phyloP scores from a whole-genome alignment of 192 early-diverging fungal species.

The Piromyces finnis region DNA sequence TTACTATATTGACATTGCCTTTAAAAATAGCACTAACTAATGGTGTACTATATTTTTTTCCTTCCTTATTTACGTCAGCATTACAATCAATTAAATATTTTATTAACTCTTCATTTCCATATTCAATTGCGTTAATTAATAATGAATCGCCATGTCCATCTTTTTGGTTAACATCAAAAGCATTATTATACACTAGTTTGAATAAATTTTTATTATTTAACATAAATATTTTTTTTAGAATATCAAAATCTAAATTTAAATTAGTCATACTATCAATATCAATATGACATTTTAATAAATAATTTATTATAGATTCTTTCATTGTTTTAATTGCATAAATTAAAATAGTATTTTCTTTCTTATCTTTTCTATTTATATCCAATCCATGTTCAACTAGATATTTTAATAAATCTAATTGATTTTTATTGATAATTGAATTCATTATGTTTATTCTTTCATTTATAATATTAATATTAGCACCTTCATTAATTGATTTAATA shows the following conservation, averaged over 20 bases:
- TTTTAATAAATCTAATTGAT: not conserved
- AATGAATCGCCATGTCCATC: not conserved
- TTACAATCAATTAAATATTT: not conserved
- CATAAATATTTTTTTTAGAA: not conserved
- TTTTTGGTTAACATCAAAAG: not conserved
- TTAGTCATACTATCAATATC: not conserved
- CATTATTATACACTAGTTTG: not conserved
- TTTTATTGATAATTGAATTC: not conserved
- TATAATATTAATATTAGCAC: not conserved
- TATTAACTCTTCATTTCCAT: not conserved
- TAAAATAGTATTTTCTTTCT: not conserved
- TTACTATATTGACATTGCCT: not conserved
- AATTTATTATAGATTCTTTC: not conserved
- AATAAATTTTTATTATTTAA: not conserved
- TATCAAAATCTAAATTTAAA: not conserved
- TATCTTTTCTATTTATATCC: not conserved
- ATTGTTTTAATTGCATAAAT: not conserved
- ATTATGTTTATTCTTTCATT: not conserved
- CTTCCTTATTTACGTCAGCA: too few species aligned
- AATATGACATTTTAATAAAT: not conserved
- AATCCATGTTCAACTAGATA: not conserved
- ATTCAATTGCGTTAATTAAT: not conserved
- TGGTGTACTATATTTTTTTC: not conserved
- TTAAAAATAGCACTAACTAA: not conserved
- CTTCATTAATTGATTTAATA: too few species aligned